Conservation (phyloP, 2,329 filamentous ascomycete genomes). For the Alternaria sp. region DNA sequence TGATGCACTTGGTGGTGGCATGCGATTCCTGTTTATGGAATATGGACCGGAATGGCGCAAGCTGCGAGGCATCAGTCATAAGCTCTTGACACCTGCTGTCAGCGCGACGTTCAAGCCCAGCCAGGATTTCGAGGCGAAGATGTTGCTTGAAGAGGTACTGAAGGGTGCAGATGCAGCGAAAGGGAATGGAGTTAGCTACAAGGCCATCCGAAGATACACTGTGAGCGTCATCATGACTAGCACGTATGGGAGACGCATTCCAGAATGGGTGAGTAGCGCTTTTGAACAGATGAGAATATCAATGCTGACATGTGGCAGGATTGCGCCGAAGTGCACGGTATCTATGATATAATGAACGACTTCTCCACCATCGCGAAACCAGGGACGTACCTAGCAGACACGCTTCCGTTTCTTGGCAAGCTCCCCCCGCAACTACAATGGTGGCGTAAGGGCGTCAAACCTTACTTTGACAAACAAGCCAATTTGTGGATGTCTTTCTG, state of each 20-base stretch:
- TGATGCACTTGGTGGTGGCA: conserved; percentile 50
- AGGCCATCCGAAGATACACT: conserved; percentile 39
- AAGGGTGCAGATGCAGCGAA: conserved; percentile 32
- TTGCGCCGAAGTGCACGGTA: conserved; percentile 40
- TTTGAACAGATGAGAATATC: background rate
- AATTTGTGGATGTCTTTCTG: conserved; percentile 44
- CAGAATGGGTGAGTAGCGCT: conserved; percentile 33
- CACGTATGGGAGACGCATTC: conserved; percentile 43
- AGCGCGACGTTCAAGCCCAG: conserved; percentile 51
- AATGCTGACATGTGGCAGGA: conserved; percentile 20
- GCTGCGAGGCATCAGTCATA: conserved; percentile 48
- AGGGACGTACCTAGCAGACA: conserved; percentile 41
- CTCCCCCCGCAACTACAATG: conserved; percentile 39
- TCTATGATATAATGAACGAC: conserved; percentile 45
- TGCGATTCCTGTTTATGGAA: conserved; percentile 51
- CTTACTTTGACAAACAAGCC: conserved; percentile 40
- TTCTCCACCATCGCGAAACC: conserved; percentile 39
- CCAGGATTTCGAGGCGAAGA: conserved; percentile 56
- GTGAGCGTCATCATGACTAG: conserved; percentile 47
- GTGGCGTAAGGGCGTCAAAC: conserved; percentile 37
- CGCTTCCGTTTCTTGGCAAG: conserved; percentile 34
- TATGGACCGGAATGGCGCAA: conserved; percentile 52
- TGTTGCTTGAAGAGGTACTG: conserved; percentile 52
- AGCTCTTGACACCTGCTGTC: conserved; percentile 46
- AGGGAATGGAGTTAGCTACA: conserved; percentile 34